phyloP scores from a whole-genome alignment of 768 basidiomycete species.

The Solioccasus polychromus region DNA sequence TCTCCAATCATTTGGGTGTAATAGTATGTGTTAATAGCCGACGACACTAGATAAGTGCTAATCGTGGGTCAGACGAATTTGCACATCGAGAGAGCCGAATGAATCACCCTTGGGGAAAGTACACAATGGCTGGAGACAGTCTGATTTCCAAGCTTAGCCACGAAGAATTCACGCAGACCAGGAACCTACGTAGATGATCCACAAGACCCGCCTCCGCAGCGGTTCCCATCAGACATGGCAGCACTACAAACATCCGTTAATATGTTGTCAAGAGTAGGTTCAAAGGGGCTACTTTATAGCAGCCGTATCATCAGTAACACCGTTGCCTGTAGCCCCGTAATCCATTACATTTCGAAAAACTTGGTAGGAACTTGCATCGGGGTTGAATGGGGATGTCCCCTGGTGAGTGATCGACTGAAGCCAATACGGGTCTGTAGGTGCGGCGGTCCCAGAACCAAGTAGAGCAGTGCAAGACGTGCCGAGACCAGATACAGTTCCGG shows the following conservation, averaged over 20 bases:
- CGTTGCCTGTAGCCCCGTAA: conserved; percentile 51
- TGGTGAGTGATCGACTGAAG: conserved; percentile 65
- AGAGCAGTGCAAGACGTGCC: conserved; percentile 33
- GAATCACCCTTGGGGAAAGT: conserved; percentile 61
- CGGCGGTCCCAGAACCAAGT: conserved; percentile 40
- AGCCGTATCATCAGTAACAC: conserved; percentile 65
- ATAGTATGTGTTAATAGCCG: conserved; percentile 27
- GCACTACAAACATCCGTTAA: conserved; percentile 34
- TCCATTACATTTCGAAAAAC: conserved; percentile 74
- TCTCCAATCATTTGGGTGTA: conserved; percentile 37
- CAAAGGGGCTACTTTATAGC: conserved; percentile 57
- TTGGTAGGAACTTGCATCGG: conserved; percentile 49
- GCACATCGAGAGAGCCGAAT: background rate
- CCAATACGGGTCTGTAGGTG: conserved; percentile 59
- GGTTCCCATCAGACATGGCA: conserved; percentile 56
- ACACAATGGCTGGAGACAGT: conserved; percentile 57
- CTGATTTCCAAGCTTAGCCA: background rate
- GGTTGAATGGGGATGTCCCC: conserved; percentile 60
- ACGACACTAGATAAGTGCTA: conserved; percentile 30
- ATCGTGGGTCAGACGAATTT: background rate
- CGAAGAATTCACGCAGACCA: background rate
- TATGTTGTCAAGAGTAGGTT: background rate
- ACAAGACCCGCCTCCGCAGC: conserved; percentile 58
- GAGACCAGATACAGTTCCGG: conserved; percentile 22
- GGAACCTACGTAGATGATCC: conserved; percentile 47